Percentiles rank a stretch among this genome's conserved stretches.
phyloP scores from a whole-genome alignment of 225 moss, liverwort and hornwort species.

The Physcomitrellopsis africana region DNA sequence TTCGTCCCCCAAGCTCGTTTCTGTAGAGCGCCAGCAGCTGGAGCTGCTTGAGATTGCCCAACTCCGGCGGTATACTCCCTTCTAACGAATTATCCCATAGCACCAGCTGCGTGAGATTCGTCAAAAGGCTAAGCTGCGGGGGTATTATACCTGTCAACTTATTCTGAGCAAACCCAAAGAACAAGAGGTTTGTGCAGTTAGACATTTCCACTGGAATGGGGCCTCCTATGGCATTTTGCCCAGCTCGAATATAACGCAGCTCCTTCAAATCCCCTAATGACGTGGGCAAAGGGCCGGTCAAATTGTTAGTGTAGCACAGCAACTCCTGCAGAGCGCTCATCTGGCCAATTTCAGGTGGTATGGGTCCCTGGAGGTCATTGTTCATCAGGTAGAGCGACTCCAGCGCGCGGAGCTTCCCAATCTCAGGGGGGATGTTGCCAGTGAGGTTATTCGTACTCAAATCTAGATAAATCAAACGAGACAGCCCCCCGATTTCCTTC shows the following conservation, averaged over 20 bases:
- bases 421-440: constrained; percentile 40
- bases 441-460: constrained; percentile 46
- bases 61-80: constrained; percentile 41
- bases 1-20: constrained; percentile 38
- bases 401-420: constrained; percentile 34
- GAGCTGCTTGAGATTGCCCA: constrained; percentile 41
- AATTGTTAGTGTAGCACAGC: constrained; percentile 42
- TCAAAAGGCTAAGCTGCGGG: constrained; percentile 31
- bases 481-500: constrained; percentile 32
- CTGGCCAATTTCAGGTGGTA: constrained; percentile 45
- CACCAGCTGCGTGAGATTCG: constrained; percentile 48
- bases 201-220: constrained; percentile 48
- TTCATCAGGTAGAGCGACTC: constrained; percentile 36
- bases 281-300: constrained; percentile 43
- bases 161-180: constrained; percentile 58
- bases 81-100: constrained; percentile 43
- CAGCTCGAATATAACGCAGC: constrained; percentile 36
- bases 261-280: constrained; percentile 38
- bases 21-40: constrained; percentile 45
- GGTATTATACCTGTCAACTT: constrained; percentile 45
- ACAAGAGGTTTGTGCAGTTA: constrained; percentile 33
- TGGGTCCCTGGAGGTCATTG: constrained; percentile 39
- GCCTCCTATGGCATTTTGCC: constrained; percentile 45
- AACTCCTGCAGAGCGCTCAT: constrained; percentile 39
- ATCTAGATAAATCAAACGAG: constrained; percentile 41